Percentiles rank a stretch among this genome's conserved stretches.
Conservation (phyloP, 2,329 filamentous ascomycete genomes). For the Ceratocystis cacaofunesta region DNA sequence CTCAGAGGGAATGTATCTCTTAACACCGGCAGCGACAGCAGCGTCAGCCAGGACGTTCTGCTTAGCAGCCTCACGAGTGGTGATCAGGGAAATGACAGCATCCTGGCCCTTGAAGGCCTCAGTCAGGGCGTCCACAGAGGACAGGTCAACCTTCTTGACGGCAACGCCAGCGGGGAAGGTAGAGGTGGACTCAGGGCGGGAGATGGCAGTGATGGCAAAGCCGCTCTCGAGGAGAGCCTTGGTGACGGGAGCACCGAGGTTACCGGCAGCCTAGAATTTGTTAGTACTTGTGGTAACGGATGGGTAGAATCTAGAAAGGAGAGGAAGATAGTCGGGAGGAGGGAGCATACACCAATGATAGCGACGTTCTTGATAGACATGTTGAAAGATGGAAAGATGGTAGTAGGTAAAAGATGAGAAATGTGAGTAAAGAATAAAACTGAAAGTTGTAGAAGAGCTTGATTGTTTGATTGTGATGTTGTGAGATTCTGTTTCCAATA, state of each 20-base stretch:
- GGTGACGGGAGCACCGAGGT: constrained; percentile 28
- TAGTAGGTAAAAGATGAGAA: background rate
- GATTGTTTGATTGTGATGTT: background rate
- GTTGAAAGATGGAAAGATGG: background rate
- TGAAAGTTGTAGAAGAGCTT: background rate
- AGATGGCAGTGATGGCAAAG: constrained; percentile 41
- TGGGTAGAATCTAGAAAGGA: background rate
- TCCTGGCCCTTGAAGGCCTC: constrained; percentile 41
- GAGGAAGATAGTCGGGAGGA: background rate
- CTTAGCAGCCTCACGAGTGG: constrained; percentile 27
- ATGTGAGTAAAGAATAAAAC: background rate
- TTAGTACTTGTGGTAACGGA: background rate
- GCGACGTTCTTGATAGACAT: constrained; percentile 26
- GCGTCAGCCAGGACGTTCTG: constrained; percentile 39
- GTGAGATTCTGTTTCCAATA: background rate
- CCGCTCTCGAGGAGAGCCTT: constrained; percentile 26
- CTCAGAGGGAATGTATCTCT: constrained; percentile 47
- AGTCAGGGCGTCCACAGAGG: constrained; percentile 33
- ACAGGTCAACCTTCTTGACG: constrained; percentile 34
- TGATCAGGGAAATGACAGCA: constrained; percentile 32
- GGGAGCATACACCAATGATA: constrained; percentile 24
- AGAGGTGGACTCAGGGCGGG: constrained; percentile 30
- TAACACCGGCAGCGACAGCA: constrained; percentile 42
- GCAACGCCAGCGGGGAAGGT: constrained; percentile 26
- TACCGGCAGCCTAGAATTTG: constrained; percentile 24